These are phyloP conservation scores for Pseudopyrenochaeta lycopersici DNA, from an alignment of 2,329 filamentous ascomycete species.

Conservation along the genomic window DNA sequence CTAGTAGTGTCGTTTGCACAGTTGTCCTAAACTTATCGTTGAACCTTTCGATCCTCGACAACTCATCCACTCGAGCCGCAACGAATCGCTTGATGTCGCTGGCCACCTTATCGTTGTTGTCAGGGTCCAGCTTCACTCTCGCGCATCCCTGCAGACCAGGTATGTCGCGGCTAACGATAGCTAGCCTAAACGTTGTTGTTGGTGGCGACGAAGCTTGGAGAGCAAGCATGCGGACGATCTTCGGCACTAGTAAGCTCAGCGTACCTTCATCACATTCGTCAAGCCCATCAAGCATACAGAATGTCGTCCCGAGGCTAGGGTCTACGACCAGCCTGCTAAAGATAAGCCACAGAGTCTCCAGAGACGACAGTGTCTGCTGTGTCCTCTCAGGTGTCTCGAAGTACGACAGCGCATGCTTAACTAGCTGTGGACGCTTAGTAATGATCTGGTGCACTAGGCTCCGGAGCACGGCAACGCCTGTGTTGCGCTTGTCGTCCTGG, in stretches of 20 bases:
- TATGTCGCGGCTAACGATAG: conserved; percentile 30
- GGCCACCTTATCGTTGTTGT: conserved; percentile 25
- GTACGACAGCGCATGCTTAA: conserved; percentile 10
- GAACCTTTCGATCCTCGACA: conserved; percentile 21
- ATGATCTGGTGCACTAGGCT: conserved; percentile 37
- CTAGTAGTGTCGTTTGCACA: conserved; percentile 21
- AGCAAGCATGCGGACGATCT: conserved; percentile 12
- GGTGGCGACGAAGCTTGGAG: not conserved
- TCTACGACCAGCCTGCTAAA: conserved; percentile 24
- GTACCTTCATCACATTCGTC: conserved; percentile 32
- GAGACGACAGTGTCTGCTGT: conserved; percentile 18
- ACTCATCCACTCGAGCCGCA: conserved; percentile 21
- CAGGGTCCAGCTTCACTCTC: conserved; percentile 36
- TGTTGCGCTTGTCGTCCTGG: conserved; percentile 37
- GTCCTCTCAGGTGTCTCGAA: conserved; percentile 13
- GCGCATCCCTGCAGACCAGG: conserved; percentile 14
- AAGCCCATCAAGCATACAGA: too few species aligned
- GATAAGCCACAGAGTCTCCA: conserved; percentile 26
- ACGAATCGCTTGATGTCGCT: conserved; percentile 40
- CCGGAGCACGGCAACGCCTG: conserved; percentile 27
- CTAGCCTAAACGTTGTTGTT: conserved; percentile 23
- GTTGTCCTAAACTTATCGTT: conserved; percentile 6
- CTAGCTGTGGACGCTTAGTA: conserved; percentile 10
- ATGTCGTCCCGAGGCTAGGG: conserved; percentile 5
- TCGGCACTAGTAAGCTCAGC: conserved; percentile 10